Base-by-base conservation (phyloP, 306 rosid genomes). In the Cicer arietinum region DNA sequence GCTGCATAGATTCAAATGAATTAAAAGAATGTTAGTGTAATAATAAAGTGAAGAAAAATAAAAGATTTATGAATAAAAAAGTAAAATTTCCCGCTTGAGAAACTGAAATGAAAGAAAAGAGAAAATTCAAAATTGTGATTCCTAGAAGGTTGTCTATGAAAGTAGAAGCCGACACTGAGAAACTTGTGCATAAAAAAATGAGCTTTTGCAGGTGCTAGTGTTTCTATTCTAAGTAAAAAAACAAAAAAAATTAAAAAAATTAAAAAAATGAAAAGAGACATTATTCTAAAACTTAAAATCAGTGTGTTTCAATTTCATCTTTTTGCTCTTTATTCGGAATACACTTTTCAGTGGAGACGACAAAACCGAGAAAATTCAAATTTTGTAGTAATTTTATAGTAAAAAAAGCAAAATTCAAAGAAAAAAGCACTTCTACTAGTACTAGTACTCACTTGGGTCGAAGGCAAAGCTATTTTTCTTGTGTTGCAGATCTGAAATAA, bases 141-240 rank as follows among this genome's bases (percentile, higher is more conserved):
- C 90, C 93, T 71, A 93, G 88, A 85, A 39, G 44, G 63, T 75
- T 89, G 98, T 93, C 93, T 75, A 80, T 67, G 86, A 86, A 90
- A 89, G 98, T 68, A 80, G 86, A 77, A 77, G 61, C 76, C 72
- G 80, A 80, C 81, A 82, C 89, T 75, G 83, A 78, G 85, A 87
- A 83, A 80, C 54, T 62, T 52, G 83, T 71, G 78, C 82, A 85
- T 85, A 71, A 77, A 89, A 83, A 71, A 80, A 61, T 42, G 86
- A 84, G 85, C 85, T 85, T 50, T 64, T 77, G 76, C 85, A 86
- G 95, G 79, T 7, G 66, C 10, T 60, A 8, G 35, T 50, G 81
- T 72, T 72, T 60, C 43, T 60, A 6, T 60, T 30, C 43, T 59
- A 35, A 12, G 3, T 9, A 52, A 52, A 51, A 52, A 53, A 20